Evolutionary conservation across 2,329 filamentous ascomycete genomes (phyloP).

Genomic region (Fusarium verrucosum): DNA sequence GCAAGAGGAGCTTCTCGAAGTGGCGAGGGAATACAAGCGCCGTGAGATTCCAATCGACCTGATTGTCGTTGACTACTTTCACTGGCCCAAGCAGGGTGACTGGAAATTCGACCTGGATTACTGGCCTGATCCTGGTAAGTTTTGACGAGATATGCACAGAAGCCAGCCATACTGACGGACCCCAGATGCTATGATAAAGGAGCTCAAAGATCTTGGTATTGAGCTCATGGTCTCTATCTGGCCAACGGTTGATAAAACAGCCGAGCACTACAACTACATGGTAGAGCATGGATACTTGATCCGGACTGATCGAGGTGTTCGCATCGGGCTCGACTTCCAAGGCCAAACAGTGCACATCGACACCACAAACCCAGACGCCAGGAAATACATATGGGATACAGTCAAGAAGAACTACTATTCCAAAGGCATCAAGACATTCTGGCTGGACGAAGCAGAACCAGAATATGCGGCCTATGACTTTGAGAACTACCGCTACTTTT

Average conservation of each 20-base stretch:
- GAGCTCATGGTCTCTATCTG: constrained; percentile 76
- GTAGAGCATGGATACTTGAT: constrained; percentile 68
- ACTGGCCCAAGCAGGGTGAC: constrained; percentile 73
- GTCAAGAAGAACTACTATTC: constrained; percentile 68
- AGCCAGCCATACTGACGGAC: neutral
- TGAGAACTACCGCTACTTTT: constrained; percentile 64
- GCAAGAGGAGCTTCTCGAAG: constrained; percentile 68
- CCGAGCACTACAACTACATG: constrained; percentile 70
- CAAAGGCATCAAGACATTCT: constrained; percentile 71
- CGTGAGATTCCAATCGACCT: constrained; percentile 67
- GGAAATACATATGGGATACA: constrained; percentile 67
- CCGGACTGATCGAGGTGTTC: constrained; percentile 66
- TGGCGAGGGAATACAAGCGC: constrained; percentile 67
- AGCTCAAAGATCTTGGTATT: constrained; percentile 66
- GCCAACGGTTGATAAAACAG: constrained; percentile 69
- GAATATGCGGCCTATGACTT: constrained; percentile 73
- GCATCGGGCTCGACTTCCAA: constrained; percentile 66
- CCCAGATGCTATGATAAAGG: constrained; percentile 67
- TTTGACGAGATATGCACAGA: no score
- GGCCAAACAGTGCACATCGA: constrained; percentile 70
- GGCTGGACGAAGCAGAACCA: constrained; percentile 75
- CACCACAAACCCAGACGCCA: constrained; percentile 68
- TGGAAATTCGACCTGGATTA: constrained; percentile 72
- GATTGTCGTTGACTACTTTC: constrained; percentile 75
- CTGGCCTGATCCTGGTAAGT: constrained; percentile 69